Evolutionary conservation across 208 protist species (phyloP), one percentile per base, ranked within the genome.

Genomic region (Trypanosoma platydactyli): DNA sequence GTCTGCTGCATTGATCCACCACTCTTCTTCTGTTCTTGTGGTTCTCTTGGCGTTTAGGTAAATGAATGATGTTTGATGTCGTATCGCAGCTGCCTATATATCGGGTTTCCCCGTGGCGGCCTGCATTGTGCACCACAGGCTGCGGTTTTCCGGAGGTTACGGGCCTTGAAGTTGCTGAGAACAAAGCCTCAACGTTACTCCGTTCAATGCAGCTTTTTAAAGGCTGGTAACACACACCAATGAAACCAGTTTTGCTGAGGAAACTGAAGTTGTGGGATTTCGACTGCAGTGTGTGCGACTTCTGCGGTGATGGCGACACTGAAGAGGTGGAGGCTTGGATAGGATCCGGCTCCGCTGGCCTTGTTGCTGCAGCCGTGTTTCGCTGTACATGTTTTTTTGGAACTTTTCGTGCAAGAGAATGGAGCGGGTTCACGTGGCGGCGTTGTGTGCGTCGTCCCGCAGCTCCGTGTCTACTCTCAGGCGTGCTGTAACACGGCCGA

Each of bases 381-480:
- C 20, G 61, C 61, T 6, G 61, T 67, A 9, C 61, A 67, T 35
- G 27, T 38, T 18, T 12, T 57, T 11, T 46, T 46, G 25, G 30
- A 30, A 13, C n/a, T 67, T 11, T 18, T 64, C 52, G 25, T 12
- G 18, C 42, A 9, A 20, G 25, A 24, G 9, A 29, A 40, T 22
- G 46, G n/a, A 16, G 59, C 7, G 45, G 22, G 30, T 29, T 7
- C 13, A 5, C 13, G 15, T 41, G 46, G 29, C 18, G 64, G 16
- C 50, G 64, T 69, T 25, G 22, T 42, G 44, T 69, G 64, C 56
- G 27, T 69, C 50, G 35, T 86, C 24, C 52, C 62, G 6, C 71
- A 78, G 51, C 68, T 86, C 25, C 83, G 79, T 35, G 54, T 76
- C 33, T 89, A 79, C 55, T 79, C 82, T 15, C 57, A 74, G 16